Percentiles rank a stretch among this genome's conserved stretches.
phyloP scores from a whole-genome alignment of 108 stramenopile genomes.

The Pseudonitzschia pungens region DNA sequence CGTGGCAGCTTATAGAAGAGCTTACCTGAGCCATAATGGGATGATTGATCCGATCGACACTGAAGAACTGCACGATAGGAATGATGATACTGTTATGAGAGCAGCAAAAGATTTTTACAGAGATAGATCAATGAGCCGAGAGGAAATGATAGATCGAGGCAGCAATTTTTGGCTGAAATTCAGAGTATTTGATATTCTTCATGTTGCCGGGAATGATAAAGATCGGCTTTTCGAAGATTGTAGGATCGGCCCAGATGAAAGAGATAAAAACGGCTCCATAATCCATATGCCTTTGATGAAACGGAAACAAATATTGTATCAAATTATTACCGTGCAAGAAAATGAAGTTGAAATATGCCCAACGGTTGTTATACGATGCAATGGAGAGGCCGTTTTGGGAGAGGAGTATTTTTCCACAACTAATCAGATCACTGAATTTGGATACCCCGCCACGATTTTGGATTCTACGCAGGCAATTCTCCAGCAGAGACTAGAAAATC shows the following conservation, averaged over 20 bases:
- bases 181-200: slow-evolving; percentile 69
- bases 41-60: slow-evolving; percentile 64
- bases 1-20: slow-evolving; percentile 62
- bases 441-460: slow-evolving; percentile 37
- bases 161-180: slow-evolving; percentile 70
- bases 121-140: slow-evolving; percentile 6
- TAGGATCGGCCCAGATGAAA: slow-evolving; percentile 21
- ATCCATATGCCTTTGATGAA: slow-evolving; percentile 58
- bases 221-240: slow-evolving; percentile 39
- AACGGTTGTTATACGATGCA: slow-evolving; percentile 67
- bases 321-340: slow-evolving; percentile 55
- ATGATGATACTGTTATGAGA: slow-evolving; percentile 27
- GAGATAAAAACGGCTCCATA: slow-evolving; percentile 54
- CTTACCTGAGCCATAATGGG: slow-evolving; percentile 47
- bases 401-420: slow-evolving; percentile 55
- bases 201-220: slow-evolving; percentile 72
- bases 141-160: slow-evolving; percentile 26
- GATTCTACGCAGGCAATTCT: slow-evolving; percentile 58
- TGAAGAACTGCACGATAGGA: slow-evolving; percentile 43
- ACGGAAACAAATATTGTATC: slow-evolving; percentile 67
- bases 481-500: slow-evolving; percentile 20
- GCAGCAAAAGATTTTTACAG: slow-evolving; percentile 21
- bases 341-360: slow-evolving; percentile 63
- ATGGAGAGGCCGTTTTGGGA: slow-evolving; percentile 59
- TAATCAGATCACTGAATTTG: slow-evolving; percentile 31